phyloP scores from a whole-genome alignment of 2,329 filamentous ascomycete species.

The Neofusicoccum sp. region DNA sequence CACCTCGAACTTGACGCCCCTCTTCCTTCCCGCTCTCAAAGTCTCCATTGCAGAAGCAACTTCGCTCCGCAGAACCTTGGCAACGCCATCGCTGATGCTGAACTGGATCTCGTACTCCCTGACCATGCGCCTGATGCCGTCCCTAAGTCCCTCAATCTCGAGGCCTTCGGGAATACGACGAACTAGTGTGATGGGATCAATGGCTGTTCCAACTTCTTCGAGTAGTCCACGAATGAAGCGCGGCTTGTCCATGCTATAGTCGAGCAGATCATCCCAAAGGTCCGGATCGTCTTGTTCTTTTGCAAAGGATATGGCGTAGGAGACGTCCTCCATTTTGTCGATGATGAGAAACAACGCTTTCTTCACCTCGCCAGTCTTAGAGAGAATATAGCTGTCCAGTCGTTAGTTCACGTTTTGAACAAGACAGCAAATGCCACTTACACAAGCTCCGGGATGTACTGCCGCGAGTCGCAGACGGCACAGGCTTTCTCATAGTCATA shows the following conservation, averaged over 20 bases:
- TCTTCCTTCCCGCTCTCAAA: slow-evolving; percentile 76
- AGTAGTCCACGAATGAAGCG: slow-evolving; percentile 89
- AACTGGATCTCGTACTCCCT: slow-evolving; percentile 95
- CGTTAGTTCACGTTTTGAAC: slow-evolving; percentile 26
- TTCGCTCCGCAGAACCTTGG: slow-evolving; percentile 82
- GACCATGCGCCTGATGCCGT: slow-evolving; percentile 87
- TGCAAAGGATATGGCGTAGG: slow-evolving; percentile 89
- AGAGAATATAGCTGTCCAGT: slow-evolving; percentile 70
- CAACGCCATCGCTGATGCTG: slow-evolving; percentile 88
- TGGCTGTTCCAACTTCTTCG: slow-evolving; percentile 90
- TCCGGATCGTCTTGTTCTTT: slow-evolving; percentile 92
- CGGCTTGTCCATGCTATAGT: slow-evolving; percentile 98
- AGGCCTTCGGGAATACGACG: slow-evolving; percentile 89
- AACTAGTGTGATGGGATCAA: slow-evolving; percentile 89
- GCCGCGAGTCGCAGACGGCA: slow-evolving; percentile 74
- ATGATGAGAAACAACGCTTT: slow-evolving; percentile 91
- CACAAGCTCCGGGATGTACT: slow-evolving; percentile 91
- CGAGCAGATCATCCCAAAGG: slow-evolving; percentile 90
- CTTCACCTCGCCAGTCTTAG: slow-evolving; percentile 93
- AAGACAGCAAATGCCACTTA: slow-evolving; percentile 29
- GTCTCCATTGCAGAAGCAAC: slow-evolving; percentile 82
- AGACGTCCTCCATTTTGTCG: slow-evolving; percentile 86
- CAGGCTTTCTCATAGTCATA: slow-evolving; percentile 85
- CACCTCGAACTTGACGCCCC: slow-evolving; percentile 88
- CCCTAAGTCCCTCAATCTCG: slow-evolving; percentile 86